These are phyloP conservation scores for Dalbergia cultrata DNA, from an alignment of 306 rosid genomes.

Conservation along the genomic window DNA sequence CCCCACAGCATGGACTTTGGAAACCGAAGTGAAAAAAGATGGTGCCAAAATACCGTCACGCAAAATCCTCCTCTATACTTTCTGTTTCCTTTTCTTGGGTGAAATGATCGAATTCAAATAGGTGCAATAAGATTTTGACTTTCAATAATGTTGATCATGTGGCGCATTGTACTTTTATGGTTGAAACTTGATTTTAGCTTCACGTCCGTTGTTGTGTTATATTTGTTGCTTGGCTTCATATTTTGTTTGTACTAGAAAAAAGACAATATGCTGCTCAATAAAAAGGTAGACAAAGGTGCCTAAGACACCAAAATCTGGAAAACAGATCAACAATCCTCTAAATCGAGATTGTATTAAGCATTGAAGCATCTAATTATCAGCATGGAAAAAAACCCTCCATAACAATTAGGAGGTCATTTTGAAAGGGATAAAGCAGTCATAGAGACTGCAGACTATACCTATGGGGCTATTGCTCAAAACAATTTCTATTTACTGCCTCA, in stretches of 20 bases:
- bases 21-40: background rate
- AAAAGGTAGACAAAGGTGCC: background rate
- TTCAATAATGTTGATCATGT: slow-evolving; percentile 13
- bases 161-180: background rate
- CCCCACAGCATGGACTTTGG: slow-evolving; percentile 37
- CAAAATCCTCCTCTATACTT: slow-evolving; percentile 17
- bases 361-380: slow-evolving; percentile 20
- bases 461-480: slow-evolving; percentile 1
- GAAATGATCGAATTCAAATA: slow-evolving; percentile 12
- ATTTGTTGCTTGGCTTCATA: background rate
- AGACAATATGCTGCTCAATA: background rate
- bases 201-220: background rate
- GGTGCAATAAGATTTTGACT: slow-evolving; percentile 12
- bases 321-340: background rate
- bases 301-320: slow-evolving; percentile 19
- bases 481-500: slow-evolving; percentile 3
- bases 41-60: slow-evolving; percentile 12
- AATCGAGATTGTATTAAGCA: slow-evolving; percentile 1
- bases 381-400: background rate
- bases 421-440: background rate
- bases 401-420: background rate
- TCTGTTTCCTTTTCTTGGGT: slow-evolving; percentile 1
- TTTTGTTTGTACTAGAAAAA: background rate
- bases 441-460: slow-evolving; percentile 2
- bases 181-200: background rate